Conservation (phyloP, 1,284 basidiomycete genomes). For the Irpex sp. region DNA sequence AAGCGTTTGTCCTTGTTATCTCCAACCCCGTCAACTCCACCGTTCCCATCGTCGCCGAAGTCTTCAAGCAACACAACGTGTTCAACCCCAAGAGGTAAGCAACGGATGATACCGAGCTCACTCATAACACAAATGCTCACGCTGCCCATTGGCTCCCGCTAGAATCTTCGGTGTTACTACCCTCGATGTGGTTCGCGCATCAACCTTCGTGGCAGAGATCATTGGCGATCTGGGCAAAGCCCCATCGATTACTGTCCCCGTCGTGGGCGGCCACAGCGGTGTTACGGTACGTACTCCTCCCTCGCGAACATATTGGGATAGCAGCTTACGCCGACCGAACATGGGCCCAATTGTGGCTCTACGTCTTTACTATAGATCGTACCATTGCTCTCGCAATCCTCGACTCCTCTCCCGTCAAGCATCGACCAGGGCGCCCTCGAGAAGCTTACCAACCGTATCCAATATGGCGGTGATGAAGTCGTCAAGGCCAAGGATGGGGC, state of each 20-base stretch:
- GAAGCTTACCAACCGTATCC: slow-evolving; percentile 62
- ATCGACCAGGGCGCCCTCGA: slow-evolving; percentile 51
- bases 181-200: slow-evolving; percentile 95
- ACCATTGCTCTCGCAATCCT: slow-evolving; percentile 91
- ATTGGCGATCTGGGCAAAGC: slow-evolving; percentile 62
- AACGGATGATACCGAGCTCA: background rate
- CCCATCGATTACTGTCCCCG: slow-evolving; percentile 77
- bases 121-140: slow-evolving; percentile 1
- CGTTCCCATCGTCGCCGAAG: slow-evolving; percentile 94
- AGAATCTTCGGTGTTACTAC: slow-evolving; percentile 98
- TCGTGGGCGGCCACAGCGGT: slow-evolving; percentile 96
- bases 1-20: slow-evolving; percentile 93
- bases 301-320: background rate
- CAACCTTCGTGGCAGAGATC: slow-evolving; percentile 89
- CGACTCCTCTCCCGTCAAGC: slow-evolving; percentile 61
- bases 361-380: slow-evolving; percentile 62
- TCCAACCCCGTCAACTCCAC: slow-evolving; percentile 98
- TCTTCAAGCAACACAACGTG: slow-evolving; percentile 89
- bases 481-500: slow-evolving; percentile 81
- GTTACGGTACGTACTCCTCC: slow-evolving; percentile 60
- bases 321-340: background rate
- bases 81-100: slow-evolving; percentile 86
- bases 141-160: background rate
- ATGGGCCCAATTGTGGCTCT: background rate
- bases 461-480: slow-evolving; percentile 80